Base-by-base conservation (phyloP, 352 stramenopile species). In the Aphanomyces invadans region DNA sequence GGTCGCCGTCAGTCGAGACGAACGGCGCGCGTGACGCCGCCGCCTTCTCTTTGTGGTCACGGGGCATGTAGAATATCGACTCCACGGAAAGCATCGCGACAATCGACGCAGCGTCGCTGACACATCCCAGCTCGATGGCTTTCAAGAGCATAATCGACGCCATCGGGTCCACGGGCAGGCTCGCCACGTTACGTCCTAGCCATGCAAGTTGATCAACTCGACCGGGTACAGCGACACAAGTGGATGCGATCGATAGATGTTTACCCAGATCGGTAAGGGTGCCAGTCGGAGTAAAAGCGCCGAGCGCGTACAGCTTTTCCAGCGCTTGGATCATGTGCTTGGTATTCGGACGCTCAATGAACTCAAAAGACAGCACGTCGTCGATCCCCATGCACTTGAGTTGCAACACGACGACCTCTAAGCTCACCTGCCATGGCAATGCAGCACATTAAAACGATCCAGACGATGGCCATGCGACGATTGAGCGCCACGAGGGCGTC, bases 61-160 rank as follows among this genome's bases (percentile, higher is more conserved):
- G 74, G 39, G 86, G 86, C 28, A 82, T 91, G 62, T 89, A 94
- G 70, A 96, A 96, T 49, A 95, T 90, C 11, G 81, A 90, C 68
- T 97, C 89, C 19, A 96, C 86, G 26, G 80, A 92, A 26, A 95
- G 74, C 89, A 97, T 97, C 15, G 87, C 81, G 17, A 92, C 87
- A 7, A 97, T 83, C 42, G 77, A 95, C 36, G 95, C 72, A 23
- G 86, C 84, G 69, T 96, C 86, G 45, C 93, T 79, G 0, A 78
- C 83, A 64, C 89, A 97, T 5, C 73, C 76, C 19, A 95, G 68
- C 32, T 92, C 83, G 3, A 81, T 78, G 1, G 87, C 70, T 65
- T 92, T 86, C 26, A 97, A 66, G 39, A 97, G 70, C 82, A 94
- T 95, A 17, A 95, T 89, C 10, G 84, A 83, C 55, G 87, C 92